A percentile compares a stretch with the other conserved stretches of the same genome.
Conservation (phyloP, 2,329 filamentous ascomycete species). For the Trichoderma asperellum region DNA sequence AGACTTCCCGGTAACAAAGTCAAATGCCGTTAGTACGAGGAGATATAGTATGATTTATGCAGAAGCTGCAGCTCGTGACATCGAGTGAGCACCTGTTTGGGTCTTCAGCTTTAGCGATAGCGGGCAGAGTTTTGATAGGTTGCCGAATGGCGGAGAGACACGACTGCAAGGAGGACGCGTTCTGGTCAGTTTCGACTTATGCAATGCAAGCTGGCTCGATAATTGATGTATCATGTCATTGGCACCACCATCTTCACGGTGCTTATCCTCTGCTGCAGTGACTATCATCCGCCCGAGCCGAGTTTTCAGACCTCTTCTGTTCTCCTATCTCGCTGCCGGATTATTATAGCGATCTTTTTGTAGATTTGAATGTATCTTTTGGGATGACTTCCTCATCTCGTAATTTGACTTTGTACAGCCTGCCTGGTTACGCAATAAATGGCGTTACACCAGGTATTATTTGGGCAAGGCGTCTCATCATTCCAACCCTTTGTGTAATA, state of each 20-base stretch:
- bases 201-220: not conserved
- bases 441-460: not conserved
- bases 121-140: slow-evolving; percentile 6
- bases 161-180: not conserved
- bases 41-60: not conserved
- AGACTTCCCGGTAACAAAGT: not conserved
- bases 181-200: not conserved
- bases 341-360: not conserved
- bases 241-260: not conserved
- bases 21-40: not conserved
- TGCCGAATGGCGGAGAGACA: slow-evolving; percentile 5
- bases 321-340: not conserved
- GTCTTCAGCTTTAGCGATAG: slow-evolving; percentile 1
- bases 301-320: not conserved
- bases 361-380: not conserved
- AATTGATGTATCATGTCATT: not conserved
- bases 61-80: slow-evolving; percentile 16
- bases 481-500: not conserved
- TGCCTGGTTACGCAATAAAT: not conserved
- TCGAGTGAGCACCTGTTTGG: slow-evolving; percentile 15
- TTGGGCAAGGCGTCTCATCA: not conserved
- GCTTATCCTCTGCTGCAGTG: not conserved
- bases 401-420: slow-evolving; percentile 5
- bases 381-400: not conserved
- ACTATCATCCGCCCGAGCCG: not conserved